Conservation (phyloP, 2,329 filamentous ascomycete genomes). For the Aspergillus quadricinctus region DNA sequence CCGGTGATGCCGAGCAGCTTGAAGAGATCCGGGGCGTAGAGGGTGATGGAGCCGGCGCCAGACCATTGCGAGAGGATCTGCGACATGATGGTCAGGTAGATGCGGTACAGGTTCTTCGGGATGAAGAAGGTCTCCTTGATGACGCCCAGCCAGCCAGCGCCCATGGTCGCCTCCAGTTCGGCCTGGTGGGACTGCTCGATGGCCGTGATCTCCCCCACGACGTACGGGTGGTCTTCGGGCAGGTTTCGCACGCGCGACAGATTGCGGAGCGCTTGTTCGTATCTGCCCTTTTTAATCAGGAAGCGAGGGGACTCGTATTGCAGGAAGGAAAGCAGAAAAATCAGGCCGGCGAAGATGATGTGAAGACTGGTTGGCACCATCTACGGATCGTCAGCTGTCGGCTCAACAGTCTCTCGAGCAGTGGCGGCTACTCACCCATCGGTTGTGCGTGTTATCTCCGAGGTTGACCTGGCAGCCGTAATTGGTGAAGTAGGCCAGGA, state of each 20-base stretch:
- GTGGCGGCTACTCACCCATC: constrained; percentile 46
- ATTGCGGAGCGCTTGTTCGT: constrained; percentile 43
- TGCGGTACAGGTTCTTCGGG: constrained; percentile 65
- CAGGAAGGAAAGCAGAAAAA: constrained; percentile 65
- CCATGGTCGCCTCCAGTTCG: constrained; percentile 67
- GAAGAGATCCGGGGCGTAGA: constrained; percentile 73
- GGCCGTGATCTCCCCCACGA: constrained; percentile 57
- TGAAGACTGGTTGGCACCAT: constrained; percentile 67
- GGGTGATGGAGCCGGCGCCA: constrained; percentile 68
- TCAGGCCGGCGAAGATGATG: constrained; percentile 70
- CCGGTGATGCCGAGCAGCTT: constrained; percentile 66
- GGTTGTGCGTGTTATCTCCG: constrained; percentile 38
- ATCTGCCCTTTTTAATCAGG: constrained; percentile 60
- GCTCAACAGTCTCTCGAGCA: constrained; percentile 15
- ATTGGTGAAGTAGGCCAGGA: constrained; percentile 73
- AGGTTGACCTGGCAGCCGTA: constrained; percentile 56
- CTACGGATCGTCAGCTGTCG: constrained; percentile 11
- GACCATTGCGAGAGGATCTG: constrained; percentile 73
- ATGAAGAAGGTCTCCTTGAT: constrained; percentile 65
- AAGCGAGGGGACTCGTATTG: constrained; percentile 67
- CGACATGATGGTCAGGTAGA: constrained; percentile 64
- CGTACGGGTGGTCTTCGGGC: constrained; percentile 55
- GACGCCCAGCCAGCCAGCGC: constrained; percentile 60
- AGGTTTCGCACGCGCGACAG: constrained; percentile 57
- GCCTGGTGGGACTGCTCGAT: constrained; percentile 65